Conservation (phyloP, 2,329 filamentous ascomycete genomes). For the Claviceps sp. region DNA sequence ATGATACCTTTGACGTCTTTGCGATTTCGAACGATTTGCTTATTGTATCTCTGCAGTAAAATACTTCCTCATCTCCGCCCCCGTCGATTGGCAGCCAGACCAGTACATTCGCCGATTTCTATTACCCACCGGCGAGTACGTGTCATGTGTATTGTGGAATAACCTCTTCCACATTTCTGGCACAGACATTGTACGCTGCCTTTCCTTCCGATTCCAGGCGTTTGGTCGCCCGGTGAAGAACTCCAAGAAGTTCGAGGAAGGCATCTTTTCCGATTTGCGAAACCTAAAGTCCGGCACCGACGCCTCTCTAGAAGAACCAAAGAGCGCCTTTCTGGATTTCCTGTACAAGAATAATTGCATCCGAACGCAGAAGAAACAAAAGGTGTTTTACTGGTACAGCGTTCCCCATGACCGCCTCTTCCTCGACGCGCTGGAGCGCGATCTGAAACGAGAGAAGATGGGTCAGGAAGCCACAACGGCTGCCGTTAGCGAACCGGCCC, state of each 20-base stretch:
- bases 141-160: constrained; percentile 97
- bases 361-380: constrained; percentile 98
- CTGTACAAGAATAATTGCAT: constrained; percentile 99
- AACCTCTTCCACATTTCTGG: constrained; percentile 99
- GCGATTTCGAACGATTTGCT: not conserved
- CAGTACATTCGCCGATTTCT: constrained; percentile 95
- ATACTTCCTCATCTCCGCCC: constrained; percentile 98
- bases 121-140: constrained; percentile 93
- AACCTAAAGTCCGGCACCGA: constrained; percentile 98
- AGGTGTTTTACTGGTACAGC: constrained; percentile 99
- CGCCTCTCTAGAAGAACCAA: constrained; percentile 94
- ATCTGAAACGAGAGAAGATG: constrained; percentile 99
- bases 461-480: constrained; percentile 94
- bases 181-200: constrained; percentile 94
- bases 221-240: constrained; percentile 98
- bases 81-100: constrained; percentile 92
- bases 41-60: constrained; percentile 51
- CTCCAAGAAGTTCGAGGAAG: constrained; percentile 99
- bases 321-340: constrained; percentile 96
- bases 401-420: constrained; percentile 96
- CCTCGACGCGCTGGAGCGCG: constrained; percentile 90
- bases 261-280: constrained; percentile 95
- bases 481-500: constrained; percentile 88
- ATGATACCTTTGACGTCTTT: not conserved
- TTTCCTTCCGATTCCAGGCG: constrained; percentile 96